Base-by-base conservation (phyloP, 2,329 filamentous ascomycete genomes). In the Plenodomus biglobosus region DNA sequence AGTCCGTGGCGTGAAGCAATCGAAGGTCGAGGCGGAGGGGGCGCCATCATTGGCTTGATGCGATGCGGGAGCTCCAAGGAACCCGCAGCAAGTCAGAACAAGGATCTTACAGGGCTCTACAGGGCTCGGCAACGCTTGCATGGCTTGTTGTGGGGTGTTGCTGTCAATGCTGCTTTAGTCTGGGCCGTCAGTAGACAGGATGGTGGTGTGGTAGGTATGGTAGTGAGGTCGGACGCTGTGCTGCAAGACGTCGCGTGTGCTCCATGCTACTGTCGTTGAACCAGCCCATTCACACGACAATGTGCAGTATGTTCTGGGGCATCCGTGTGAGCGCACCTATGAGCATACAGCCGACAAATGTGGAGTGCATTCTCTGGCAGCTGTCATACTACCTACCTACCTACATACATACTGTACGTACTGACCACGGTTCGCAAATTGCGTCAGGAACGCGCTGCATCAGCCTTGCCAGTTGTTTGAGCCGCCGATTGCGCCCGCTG, bases 91-190 rank as follows among this genome's bases (percentile, higher is more conserved):
- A 58, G 46, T 52, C 37, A 44, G 30, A 47, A 49, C 65, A 65
- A 59, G 65, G 65, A 55, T 64, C 42, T 42, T 59, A 64, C 65
- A 71, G 59, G 64, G 66, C 66, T 73, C 69, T 59, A 64, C 65
- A 71, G 59, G 64, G 66, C 66, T 73, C 69, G 68, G 70, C 70
- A 72, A 72, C 69, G 69, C 68, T 71, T 71, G 66, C 52, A 55
- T 49, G 44, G 52, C 52, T 48, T 55, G 59, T 71, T 73, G 70
- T 69, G 70, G 70, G 70, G 69, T 71, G 61, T 68, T 48, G 53
- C 47, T 55, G 59, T 57, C 52, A 56, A 53, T 58, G 58, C 59
- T 62, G 61, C 56, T 59, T 61, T 62, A 66, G 57, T 49, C 43
- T 47, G 55, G 46, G 52, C 56, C 40, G 50, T 59, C 52, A 50